Evolutionary conservation across 2,329 filamentous ascomycete species (phyloP).

Genomic region (Trichoderma sp.): DNA sequence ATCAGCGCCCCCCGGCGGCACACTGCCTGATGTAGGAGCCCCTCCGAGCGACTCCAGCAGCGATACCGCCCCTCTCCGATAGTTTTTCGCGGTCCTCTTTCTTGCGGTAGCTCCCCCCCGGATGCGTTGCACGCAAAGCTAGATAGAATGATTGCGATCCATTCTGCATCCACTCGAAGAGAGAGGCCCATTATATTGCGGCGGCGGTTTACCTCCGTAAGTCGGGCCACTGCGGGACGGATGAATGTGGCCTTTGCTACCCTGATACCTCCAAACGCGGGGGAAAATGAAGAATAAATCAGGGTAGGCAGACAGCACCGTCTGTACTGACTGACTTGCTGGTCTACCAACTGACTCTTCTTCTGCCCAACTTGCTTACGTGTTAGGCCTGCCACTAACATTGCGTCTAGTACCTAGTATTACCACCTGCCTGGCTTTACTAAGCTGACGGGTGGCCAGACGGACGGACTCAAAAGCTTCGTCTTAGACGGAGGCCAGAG

Average conservation of each 20-base stretch:
- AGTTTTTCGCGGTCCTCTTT: constrained; percentile 6
- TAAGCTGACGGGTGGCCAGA: not conserved
- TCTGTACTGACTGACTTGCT: not conserved
- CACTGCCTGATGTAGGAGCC: not conserved
- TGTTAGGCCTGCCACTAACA: not conserved
- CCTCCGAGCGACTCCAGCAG: constrained; percentile 4
- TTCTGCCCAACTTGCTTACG: not conserved
- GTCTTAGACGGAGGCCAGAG: not conserved
- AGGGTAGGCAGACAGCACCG: not conserved
- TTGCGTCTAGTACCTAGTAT: not conserved
- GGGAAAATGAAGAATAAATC: not conserved
- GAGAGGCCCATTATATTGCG: not conserved
- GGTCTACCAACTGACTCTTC: not conserved
- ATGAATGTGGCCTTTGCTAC: not conserved
- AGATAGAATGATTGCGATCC: not conserved
- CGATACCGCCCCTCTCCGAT: constrained; percentile 6
- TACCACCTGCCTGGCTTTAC: not conserved
- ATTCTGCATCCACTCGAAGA: constrained; percentile 3
- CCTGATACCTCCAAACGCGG: not conserved
- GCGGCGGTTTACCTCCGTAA: constrained; percentile 3
- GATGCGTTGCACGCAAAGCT: constrained; percentile 3
- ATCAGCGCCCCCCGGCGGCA: not conserved
- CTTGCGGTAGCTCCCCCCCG: constrained; percentile 14
- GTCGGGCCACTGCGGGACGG: constrained; percentile 8
- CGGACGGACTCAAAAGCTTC: not conserved